These are phyloP conservation scores for Mucor lusitanicus DNA, from an alignment of 371 early-diverging fungal species.

Conservation along the genomic window DNA sequence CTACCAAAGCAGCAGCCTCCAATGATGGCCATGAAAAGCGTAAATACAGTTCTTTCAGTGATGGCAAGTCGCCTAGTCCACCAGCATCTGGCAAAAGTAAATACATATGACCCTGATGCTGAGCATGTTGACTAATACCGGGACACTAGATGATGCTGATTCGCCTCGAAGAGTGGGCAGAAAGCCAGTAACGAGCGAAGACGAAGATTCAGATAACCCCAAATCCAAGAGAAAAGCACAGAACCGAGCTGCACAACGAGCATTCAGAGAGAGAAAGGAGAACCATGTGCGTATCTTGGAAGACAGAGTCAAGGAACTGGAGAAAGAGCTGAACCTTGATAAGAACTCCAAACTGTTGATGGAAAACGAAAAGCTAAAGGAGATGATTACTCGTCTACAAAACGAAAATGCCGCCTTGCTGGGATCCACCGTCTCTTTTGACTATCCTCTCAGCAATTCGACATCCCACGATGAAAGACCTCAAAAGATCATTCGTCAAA, in stretches of 20 bases:
- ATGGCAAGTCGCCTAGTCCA: conserved; percentile 1
- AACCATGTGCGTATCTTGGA: conserved; percentile 65
- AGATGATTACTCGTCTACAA: conserved; percentile 45
- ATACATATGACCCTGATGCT: background rate
- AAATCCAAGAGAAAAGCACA: conserved; percentile 67
- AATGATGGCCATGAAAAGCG: conserved; percentile 10
- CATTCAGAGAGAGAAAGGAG: conserved; percentile 74
- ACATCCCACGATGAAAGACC: conserved; percentile 16
- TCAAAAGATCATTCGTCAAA: conserved; percentile 25
- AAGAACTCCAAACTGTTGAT: conserved; percentile 34
- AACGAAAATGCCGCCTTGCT: conserved; percentile 52
- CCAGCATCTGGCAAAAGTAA: conserved; percentile 5
- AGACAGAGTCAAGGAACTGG: conserved; percentile 66
- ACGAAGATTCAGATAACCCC: conserved; percentile 32
- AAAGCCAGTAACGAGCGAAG: conserved; percentile 28
- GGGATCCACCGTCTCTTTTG: conserved; percentile 44
- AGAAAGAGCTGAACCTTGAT: conserved; percentile 39
- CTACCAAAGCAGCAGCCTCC: background rate
- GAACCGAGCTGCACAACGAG: conserved; percentile 76
- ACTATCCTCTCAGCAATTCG: conserved; percentile 36
- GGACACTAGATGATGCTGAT: background rate
- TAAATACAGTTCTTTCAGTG: conserved; percentile 9
- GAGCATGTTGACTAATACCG: background rate
- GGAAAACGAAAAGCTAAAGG: conserved; percentile 58
- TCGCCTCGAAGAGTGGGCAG: conserved; percentile 21